Base-by-base conservation (phyloP, 495 filamentous ascomycete genomes). In the Podospora pseudopauciseta region DNA sequence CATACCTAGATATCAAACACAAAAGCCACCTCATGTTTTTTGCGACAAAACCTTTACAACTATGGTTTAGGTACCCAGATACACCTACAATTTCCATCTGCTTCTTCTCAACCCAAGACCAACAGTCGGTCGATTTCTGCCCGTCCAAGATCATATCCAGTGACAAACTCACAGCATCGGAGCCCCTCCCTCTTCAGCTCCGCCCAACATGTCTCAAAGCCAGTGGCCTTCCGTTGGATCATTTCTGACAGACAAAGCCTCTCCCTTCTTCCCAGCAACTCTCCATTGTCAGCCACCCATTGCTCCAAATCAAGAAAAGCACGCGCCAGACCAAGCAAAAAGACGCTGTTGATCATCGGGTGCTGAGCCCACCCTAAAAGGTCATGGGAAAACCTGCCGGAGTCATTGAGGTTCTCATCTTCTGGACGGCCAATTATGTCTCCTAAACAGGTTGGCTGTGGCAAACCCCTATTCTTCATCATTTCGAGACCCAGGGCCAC, bases 401-500 rank as follows among this genome's bases (percentile, higher is more conserved):
- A 18, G 18, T 11, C 15, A 2, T 16, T 23, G 5, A 57, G 20
- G 18, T 18, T 16, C 5, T 57, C 54, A 18, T 57, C 54, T n/a
- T 57, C 18, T 5, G 54, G 54, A 16, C 54, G 16, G 5, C 6
- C 54, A 18, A 57, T 7, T 11, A 57, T 23, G 20, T 57, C 54
- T n/a, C 54, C 54, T 18, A 57, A 16, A 18, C 9, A 57, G 18
- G 0, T 57, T 3, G 34, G 34, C 34, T 39, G 34, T 39, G 34
- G 34, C 34, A 39, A 39, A 11, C 34, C 34, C 18, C 18, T 7
- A 5, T 16, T 18, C 18, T 23, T 18, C 5, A 57, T n/a, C 9
- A 68, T 65, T 34, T 65, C 54, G 11, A 63, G 49, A 30, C 67
- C 67, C 6, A 68, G 49, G n/a, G 58, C 61, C 28, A 68, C 53